These are phyloP conservation scores for Fusarium papillatum DNA, from an alignment of 2,329 filamentous ascomycete species.

Conservation along the genomic window DNA sequence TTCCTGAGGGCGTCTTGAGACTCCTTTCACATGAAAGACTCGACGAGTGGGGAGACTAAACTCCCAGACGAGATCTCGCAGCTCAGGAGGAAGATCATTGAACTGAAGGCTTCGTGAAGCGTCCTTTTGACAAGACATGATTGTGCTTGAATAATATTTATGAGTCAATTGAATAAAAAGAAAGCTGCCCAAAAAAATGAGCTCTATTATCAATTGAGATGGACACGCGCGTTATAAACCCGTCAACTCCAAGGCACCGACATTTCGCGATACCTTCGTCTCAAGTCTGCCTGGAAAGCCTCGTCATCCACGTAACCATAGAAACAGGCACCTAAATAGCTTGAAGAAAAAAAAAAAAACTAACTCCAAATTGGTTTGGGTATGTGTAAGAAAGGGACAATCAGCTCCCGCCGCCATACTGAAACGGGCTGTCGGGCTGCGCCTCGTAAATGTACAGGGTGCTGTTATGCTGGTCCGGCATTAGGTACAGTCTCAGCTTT, in stretches of 20 bases:
- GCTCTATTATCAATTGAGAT: background rate
- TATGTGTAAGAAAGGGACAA: background rate
- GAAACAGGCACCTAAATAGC: constrained; percentile 29
- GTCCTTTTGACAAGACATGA: constrained; percentile 7
- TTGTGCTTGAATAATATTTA: background rate
- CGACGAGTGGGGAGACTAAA: constrained; percentile 43
- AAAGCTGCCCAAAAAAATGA: background rate
- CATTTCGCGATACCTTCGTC: constrained; percentile 9
- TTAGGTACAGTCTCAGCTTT: constrained; percentile 59
- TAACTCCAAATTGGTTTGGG: background rate
- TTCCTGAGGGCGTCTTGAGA: background rate
- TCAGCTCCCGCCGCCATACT: constrained; percentile 32
- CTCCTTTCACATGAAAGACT: constrained; percentile 46
- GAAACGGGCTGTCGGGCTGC: constrained; percentile 37
- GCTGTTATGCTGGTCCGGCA: constrained; percentile 61
- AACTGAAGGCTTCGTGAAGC: constrained; percentile 13
- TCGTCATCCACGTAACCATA: constrained; percentile 21
- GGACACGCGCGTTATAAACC: background rate
- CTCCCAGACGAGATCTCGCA: constrained; percentile 47
- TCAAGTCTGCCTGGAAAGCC: constrained; percentile 26
- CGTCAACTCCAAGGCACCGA: constrained; percentile 28
- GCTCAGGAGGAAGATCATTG: constrained; percentile 40
- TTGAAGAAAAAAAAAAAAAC: background rate
- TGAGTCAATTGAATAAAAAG: background rate
- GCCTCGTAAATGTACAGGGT: constrained; percentile 63